Base-by-base conservation (phyloP, 1,284 basidiomycete species). In the Ceratobasidium sp. region DNA sequence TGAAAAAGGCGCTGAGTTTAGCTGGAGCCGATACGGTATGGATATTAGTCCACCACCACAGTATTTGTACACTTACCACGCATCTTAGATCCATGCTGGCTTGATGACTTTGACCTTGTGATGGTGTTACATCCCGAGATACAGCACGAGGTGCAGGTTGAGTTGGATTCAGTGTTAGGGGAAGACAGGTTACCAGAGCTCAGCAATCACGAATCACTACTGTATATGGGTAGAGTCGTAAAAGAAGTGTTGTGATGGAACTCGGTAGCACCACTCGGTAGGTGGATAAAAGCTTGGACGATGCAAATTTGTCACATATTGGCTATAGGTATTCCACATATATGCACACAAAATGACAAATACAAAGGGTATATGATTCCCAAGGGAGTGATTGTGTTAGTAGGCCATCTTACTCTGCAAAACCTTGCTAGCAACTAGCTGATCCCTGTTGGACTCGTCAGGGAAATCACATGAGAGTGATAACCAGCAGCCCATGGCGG, bases 291-390 rank as follows among this genome's bases (percentile, higher is more conserved):
- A 22, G 4, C n/a, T 52, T 3, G 17, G 37, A 2, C 37, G 37
- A 37, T 37, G 37, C 37, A 8, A 37, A 2, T 37, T 37, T 37
- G n/a, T n/a, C 37, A 37, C 37, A 8, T 37, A 37, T 52, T 22
- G n/a, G 7, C 19, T 51, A 74, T n/a, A n/a, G 78, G 49, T 15
- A 15, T 79, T 3, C 71, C 78, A 0, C 77, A 79, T 52, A 22
- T 62, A 9, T 32, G 56, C 25, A 57, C 52, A 40, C 57, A 78
- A 61, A 79, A 80, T 43, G 76, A 78, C 56, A 43, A 34, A 22
- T 80, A 79, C 59, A 61, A 65, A 19, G 77, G 79, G 15, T 78
- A 76, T n/a, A 25, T 25, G 5, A 80, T 80, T 29, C 76, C 76
- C 0, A 70, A 79, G 25, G 79, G 79, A 9, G 73, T 76, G 2